These are phyloP conservation scores for Saturnispora halmiae DNA, from an alignment of 805 yeast genomes.

Conservation along the genomic window DNA sequence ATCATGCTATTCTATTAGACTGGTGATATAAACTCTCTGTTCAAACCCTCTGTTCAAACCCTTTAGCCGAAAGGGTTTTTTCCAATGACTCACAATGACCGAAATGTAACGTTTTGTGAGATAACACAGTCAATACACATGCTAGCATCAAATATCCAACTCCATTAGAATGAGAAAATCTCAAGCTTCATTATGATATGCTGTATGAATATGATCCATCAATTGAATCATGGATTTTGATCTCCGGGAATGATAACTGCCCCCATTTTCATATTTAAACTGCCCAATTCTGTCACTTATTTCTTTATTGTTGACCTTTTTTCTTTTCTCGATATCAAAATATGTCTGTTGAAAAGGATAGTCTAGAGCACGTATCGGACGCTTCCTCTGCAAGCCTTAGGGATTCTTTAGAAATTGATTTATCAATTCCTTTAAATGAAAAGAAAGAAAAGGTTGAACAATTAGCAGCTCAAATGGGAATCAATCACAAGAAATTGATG, in stretches of 20 bases:
- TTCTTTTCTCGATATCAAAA: neutral
- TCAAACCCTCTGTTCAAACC: too few relatives aligned
- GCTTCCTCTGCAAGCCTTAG: neutral
- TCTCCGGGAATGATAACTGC: too few relatives aligned
- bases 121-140: too few relatives aligned
- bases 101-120: too few relatives aligned
- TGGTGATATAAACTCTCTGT: too few relatives aligned
- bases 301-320: neutral
- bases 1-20: too few relatives aligned
- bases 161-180: neutral
- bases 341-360: neutral
- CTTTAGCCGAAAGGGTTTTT: too few relatives aligned
- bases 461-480: slow-evolving; percentile 37
- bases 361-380: neutral
- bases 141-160: too few relatives aligned
- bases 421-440: slow-evolving; percentile 19
- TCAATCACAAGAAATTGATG: slow-evolving; percentile 49
- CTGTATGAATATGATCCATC: neutral
- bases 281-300: too few relatives aligned
- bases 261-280: too few relatives aligned
- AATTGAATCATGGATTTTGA: too few relatives aligned
- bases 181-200: neutral
- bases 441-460: slow-evolving; percentile 23
- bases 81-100: too few relatives aligned
- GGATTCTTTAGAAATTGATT: slow-evolving; percentile 7